These are phyloP conservation scores for Populus deltoides DNA, from an alignment of 345 rosid species.

Conservation along the genomic window DNA sequence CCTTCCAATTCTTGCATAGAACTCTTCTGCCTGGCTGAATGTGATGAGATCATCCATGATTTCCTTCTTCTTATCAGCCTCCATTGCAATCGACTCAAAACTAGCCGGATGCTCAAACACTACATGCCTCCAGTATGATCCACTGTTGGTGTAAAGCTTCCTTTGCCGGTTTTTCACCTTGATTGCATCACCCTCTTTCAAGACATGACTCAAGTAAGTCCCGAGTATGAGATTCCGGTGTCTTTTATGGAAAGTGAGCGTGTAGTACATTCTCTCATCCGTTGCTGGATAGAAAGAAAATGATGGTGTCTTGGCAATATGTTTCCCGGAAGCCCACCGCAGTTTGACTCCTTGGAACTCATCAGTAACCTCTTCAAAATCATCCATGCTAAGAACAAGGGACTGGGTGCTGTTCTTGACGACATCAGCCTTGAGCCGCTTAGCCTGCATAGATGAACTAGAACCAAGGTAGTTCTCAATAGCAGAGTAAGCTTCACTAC, in stretches of 20 bases:
- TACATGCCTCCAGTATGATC: slow-evolving; percentile 1
- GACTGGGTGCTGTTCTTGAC: slow-evolving; percentile 4
- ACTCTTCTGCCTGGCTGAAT: slow-evolving; percentile 1
- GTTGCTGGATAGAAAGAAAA: not conserved
- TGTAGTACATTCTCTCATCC: slow-evolving; percentile 4
- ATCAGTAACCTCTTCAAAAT: not conserved
- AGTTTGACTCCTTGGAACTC: slow-evolving; percentile 5
- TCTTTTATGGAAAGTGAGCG: not conserved
- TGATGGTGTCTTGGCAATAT: not conserved
- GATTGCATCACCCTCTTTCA: slow-evolving; percentile 1
- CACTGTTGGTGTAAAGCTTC: slow-evolving; percentile 9
- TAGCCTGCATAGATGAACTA: not conserved
- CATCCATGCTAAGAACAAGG: slow-evolving; percentile 5
- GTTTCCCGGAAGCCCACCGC: slow-evolving; percentile 2
- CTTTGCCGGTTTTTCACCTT: not conserved
- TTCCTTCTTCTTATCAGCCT: not conserved
- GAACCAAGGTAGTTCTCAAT: not conserved
- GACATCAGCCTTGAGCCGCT: slow-evolving; percentile 7
- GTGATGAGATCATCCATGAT: slow-evolving; percentile 1
- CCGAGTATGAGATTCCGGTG: not conserved
- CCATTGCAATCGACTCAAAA: not conserved
- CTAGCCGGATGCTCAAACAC: slow-evolving; percentile 10
- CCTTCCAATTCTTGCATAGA: slow-evolving; percentile 9
- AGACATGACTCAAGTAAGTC: slow-evolving; percentile 1
- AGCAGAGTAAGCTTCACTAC: not conserved